Base-by-base conservation (phyloP, 2,329 filamentous ascomycete species). In the Nemania sp. region DNA sequence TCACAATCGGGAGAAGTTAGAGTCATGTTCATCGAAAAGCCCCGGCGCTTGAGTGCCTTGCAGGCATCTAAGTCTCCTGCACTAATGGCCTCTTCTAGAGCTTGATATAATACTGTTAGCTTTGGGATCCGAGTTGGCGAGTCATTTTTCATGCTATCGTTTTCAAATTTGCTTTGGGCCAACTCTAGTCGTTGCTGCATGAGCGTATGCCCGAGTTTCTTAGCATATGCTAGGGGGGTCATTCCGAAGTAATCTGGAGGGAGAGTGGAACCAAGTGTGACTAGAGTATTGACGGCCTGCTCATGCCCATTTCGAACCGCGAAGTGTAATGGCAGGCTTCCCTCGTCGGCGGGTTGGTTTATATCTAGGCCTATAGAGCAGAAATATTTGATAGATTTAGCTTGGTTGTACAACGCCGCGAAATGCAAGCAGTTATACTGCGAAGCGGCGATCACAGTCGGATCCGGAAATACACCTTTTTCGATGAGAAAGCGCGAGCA, bases 371-470 rank as follows among this genome's bases (percentile, higher is more conserved):
- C 36, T 20, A 42, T 12, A 28, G 50, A 47, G 17, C 7, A 15
- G 17, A 52, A 43, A 9, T 42, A 37, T 7, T 48, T 6, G 12
- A 52, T 48, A 15, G 14, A 30, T 20, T 48, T 28, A 1, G 0
- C 19, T 5, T 3, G 6, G 23, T 30, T 37, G 6, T 14, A 2
- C 3, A 52, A 8, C 14, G 36, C 42, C 2, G 50, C 42, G 30
- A 52, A 52, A 42, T 52, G 50, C 14, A 52, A 43, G 12, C 43
- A 47, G 14, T 48, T 47, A 2, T 28, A 46, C 1, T 36, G 43
- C 3, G 4, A 12, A 2, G 3, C 20, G 28, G 50, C 9, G 2
- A 17, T 36, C 1, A 37, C 41, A 6, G 15, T 23, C 8, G 20
- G 28, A 12, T 48, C 11, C 3, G 22, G 11, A 12, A 42, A 1